These are phyloP conservation scores for Cucumis melo DNA, from an alignment of 306 rosid species.

Conservation along the genomic window DNA sequence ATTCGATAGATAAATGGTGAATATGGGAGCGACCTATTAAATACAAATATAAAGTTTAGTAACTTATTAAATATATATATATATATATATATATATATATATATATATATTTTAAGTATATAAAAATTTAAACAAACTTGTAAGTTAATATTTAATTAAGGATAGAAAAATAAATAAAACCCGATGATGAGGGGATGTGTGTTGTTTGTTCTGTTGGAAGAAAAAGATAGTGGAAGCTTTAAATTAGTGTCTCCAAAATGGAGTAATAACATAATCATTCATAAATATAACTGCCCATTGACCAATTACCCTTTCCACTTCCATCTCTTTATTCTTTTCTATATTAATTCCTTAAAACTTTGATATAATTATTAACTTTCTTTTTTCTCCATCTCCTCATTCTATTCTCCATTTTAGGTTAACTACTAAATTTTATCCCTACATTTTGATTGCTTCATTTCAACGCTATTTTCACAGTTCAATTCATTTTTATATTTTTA, in stretches of 20 bases:
- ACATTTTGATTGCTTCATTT: too few species aligned
- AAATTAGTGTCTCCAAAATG: neutral
- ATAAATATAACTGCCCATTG: neutral
- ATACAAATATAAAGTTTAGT: too few species aligned
- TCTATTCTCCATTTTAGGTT: neutral
- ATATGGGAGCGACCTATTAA: too few species aligned
- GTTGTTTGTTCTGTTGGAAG: neutral
- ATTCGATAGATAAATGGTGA: too few species aligned
- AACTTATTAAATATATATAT: too few species aligned
- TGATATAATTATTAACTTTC: neutral
- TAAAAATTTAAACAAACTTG: too few species aligned
- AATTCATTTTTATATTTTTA: too few species aligned
- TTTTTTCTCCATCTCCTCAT: neutral
- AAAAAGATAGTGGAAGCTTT: neutral
- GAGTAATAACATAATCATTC: neutral
- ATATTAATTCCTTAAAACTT: neutral
- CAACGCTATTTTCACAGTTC: too few species aligned
- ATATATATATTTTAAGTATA: too few species aligned
- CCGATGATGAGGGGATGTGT: neutral
- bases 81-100: too few species aligned
- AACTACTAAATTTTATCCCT: neutral
- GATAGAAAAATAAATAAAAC: too few species aligned
- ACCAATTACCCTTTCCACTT: neutral
- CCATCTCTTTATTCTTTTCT: neutral
- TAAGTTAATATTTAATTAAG: too few species aligned